Evolutionary conservation across 148 eudicot genomes (phyloP), one percentile per base, ranked within the genome.

Genomic region (Fagopyrum homotropicum): DNA sequence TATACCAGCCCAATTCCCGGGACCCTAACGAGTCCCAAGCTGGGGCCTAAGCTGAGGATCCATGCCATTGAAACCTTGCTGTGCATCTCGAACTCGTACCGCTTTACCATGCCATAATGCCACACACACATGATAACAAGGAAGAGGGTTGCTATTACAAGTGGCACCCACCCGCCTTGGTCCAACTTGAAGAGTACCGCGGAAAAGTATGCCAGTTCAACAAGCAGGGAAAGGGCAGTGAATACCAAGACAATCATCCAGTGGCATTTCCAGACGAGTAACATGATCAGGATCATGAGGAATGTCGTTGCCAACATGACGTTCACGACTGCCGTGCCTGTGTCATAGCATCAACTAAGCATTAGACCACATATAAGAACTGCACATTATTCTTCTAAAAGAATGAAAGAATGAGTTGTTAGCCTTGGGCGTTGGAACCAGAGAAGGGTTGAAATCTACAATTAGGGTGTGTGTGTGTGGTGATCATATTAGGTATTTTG

Each of bases 131-230:
- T 93, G 83, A 93, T 80, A 54, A 91, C 0, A 64, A 91, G 92
- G 79, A 89, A 89, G 71, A 82, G 90, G 1, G 86, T 94, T 3
- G 98, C 91, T 4, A 93, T 91, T 49, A 83, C 97, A 8, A 93
- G 92, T 4, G 98, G 98, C 64, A 93, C 94, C 98, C 98, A 93
- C 46, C 98, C 98, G 11, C 98, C 98, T 76, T 93, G 97, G 75
- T 88, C 88, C 11, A 93, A 76, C 82, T 93, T 93, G 84, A 93
- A 88, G 30, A 93, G 89, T 17, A 93, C 92, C 4, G 97, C 94
- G 0, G 98, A 93, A 88, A 93, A 91, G 82, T 91, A 93, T 7
- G 88, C 89, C 55, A 89, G 79, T 47, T 93, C 98, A 43, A 91
- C 88, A 48, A 84, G 22, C 44, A 93, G 85, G 52, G 97, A 93